Percentiles rank a stretch among this genome's conserved stretches.
phyloP scores from a whole-genome alignment of 306 rosid species.

The Gleditsia sinensis region DNA sequence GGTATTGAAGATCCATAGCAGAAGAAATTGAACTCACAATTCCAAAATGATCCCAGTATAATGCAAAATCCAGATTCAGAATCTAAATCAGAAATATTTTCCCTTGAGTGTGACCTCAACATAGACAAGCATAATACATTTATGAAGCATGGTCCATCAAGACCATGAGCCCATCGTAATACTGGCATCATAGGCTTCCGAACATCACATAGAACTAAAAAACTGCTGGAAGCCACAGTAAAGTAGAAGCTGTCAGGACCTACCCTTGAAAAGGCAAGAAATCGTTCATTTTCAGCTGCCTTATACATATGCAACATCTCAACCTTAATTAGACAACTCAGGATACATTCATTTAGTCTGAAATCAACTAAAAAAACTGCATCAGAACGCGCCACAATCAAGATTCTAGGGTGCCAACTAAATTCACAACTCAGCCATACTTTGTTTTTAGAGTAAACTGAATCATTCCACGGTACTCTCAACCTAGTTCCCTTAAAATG shows the following conservation, averaged over 20 bases:
- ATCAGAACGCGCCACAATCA: conserved; percentile 58
- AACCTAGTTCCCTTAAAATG: conserved; percentile 53
- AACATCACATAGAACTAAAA: conserved; percentile 63
- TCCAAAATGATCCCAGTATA: conserved; percentile 68
- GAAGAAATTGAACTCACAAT: conserved; percentile 55
- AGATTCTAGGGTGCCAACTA: conserved; percentile 65
- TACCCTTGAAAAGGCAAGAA: conserved; percentile 52
- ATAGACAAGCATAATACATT: conserved; percentile 51
- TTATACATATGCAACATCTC: conserved; percentile 46
- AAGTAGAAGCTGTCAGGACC: conserved; percentile 51
- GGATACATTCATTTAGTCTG: conserved; percentile 35
- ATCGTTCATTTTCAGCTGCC: conserved; percentile 41
- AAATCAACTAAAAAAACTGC: conserved; percentile 67
- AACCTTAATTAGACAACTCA: conserved; percentile 57
- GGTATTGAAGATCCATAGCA: conserved; percentile 59
- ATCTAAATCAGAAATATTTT: conserved; percentile 48
- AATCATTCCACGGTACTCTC: conserved; percentile 52
- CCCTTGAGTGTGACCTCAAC: conserved; percentile 53
- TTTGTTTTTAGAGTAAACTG: neutral
- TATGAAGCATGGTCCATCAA: conserved; percentile 48
- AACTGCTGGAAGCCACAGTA: conserved; percentile 54
- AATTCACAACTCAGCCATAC: conserved; percentile 72
- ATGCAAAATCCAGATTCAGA: conserved; percentile 66
- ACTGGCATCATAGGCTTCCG: conserved; percentile 63
- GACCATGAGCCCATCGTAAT: conserved; percentile 64